Percentiles rank a stretch among this genome's conserved stretches.
Evolutionary conservation across 768 basidiomycete species (phyloP).

Genomic region (Tulasnella sp.): DNA sequence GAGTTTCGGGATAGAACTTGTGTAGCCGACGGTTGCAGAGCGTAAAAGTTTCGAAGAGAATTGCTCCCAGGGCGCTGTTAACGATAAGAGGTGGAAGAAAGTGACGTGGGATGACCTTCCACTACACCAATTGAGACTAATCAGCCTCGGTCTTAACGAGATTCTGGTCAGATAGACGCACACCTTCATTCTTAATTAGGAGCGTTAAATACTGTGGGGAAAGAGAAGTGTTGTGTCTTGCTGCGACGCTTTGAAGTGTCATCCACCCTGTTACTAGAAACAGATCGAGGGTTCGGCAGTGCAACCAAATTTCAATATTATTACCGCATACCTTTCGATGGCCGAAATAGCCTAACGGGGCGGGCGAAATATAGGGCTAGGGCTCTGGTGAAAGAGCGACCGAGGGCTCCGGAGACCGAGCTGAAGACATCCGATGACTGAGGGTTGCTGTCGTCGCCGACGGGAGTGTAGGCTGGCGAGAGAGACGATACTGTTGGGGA

Average conservation of each 20-base stretch:
- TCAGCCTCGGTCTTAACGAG: neutral
- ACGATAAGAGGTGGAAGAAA: conserved; percentile 28
- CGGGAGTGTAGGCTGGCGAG: neutral
- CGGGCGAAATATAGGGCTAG: conserved; percentile 28
- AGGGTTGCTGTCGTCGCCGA: neutral
- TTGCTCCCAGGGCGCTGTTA: conserved; percentile 25
- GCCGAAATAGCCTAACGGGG: conserved; percentile 28
- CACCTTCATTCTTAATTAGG: conserved; percentile 28
- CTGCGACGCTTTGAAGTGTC: conserved; percentile 23
- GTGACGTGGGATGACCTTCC: conserved; percentile 27
- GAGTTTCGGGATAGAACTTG: conserved; percentile 11
- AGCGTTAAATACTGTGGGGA: conserved; percentile 25
- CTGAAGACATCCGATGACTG: conserved; percentile 8
- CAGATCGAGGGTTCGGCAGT: neutral
- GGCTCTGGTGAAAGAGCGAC: conserved; percentile 23
- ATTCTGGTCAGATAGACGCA: conserved; percentile 3
- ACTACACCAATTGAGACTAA: conserved; percentile 3
- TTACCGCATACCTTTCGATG: conserved; percentile 21
- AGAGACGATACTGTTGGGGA: neutral
- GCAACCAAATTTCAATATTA: neutral
- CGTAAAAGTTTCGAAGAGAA: conserved; percentile 30
- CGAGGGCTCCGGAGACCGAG: conserved; percentile 26
- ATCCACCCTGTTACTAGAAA: conserved; percentile 27
- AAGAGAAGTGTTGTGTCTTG: conserved; percentile 15
- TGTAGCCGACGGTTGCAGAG: neutral